Percentiles rank a stretch among this genome's conserved stretches.
phyloP scores from a whole-genome alignment of 495 filamentous ascomycete species.

The Hypoxylon lienhwacheense region DNA sequence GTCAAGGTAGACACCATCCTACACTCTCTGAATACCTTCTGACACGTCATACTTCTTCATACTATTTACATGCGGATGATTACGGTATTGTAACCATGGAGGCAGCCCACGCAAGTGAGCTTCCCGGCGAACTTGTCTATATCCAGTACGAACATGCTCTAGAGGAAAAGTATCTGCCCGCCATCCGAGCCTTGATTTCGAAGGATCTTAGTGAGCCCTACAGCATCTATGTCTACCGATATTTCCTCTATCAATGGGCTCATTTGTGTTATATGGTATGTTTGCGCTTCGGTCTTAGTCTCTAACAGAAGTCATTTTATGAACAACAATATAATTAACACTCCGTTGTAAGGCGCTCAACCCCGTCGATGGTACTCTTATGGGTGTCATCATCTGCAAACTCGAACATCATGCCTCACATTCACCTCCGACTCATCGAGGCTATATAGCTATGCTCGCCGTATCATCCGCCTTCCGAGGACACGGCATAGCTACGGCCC shows the following conservation, averaged over 20 bases:
- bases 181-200: conserved; percentile 91
- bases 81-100: conserved; percentile 25
- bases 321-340: not conserved
- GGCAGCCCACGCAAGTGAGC: conserved; percentile 29
- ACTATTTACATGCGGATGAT: conserved; percentile 7
- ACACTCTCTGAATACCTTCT: too few relatives aligned
- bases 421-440: conserved; percentile 73
- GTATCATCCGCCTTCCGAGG: conserved; percentile 77
- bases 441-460: conserved; percentile 99
- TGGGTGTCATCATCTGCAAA: conserved; percentile 96
- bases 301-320: not conserved
- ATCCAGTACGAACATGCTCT: conserved; percentile 78
- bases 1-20: not conserved
- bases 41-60: too few relatives aligned
- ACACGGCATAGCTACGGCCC: conserved; percentile 83
- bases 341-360: conserved; percentile 63
- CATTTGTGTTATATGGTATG: conserved; percentile 89
- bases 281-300: not conserved
- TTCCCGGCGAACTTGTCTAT: conserved; percentile 67
- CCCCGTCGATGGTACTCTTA: conserved; percentile 50
- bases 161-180: conserved; percentile 78
- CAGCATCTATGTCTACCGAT: conserved; percentile 99
- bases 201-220: conserved; percentile 98
- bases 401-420: conserved; percentile 80
- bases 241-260: conserved; percentile 98